phyloP scores from a whole-genome alignment of 2,329 filamentous ascomycete species.

The Alternaria brassicae region DNA sequence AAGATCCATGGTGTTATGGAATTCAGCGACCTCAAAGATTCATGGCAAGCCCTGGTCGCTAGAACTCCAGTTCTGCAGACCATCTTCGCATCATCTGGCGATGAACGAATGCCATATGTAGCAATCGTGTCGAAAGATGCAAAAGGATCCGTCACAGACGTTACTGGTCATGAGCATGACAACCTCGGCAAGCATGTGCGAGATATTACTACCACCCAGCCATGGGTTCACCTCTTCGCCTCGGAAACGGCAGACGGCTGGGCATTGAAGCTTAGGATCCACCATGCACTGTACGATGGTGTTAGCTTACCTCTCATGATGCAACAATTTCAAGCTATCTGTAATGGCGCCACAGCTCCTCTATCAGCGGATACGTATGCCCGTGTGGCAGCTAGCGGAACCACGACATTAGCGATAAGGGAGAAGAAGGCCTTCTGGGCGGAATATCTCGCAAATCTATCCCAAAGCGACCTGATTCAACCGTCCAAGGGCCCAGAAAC shows the following conservation, averaged over 20 bases:
- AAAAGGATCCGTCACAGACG: conserved; percentile 42
- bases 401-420: conserved; percentile 1
- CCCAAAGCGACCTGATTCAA: conserved; percentile 18
- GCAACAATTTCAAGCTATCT: conserved; percentile 57
- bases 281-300: conserved; percentile 89
- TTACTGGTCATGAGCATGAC: conserved; percentile 26
- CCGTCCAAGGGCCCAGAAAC: conserved; percentile 36
- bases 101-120: conserved; percentile 61
- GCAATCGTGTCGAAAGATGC: conserved; percentile 65
- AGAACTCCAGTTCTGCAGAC: conserved; percentile 73
- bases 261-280: conserved; percentile 63
- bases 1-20: conserved; percentile 54
- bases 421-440: conserved; percentile 59
- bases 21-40: conserved; percentile 55
- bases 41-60: conserved; percentile 68
- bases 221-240: conserved; percentile 49
- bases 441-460: conserved; percentile 50
- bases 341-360: conserved; percentile 33
- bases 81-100: conserved; percentile 63
- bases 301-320: conserved; percentile 75
- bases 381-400: conserved; percentile 50
- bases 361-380: conserved; percentile 44
- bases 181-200: background rate
- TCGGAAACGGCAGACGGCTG: conserved; percentile 42
- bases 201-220: conserved; percentile 27